phyloP scores from a whole-genome alignment of 441 rosid genomes.

The Adansonia grandidieri region DNA sequence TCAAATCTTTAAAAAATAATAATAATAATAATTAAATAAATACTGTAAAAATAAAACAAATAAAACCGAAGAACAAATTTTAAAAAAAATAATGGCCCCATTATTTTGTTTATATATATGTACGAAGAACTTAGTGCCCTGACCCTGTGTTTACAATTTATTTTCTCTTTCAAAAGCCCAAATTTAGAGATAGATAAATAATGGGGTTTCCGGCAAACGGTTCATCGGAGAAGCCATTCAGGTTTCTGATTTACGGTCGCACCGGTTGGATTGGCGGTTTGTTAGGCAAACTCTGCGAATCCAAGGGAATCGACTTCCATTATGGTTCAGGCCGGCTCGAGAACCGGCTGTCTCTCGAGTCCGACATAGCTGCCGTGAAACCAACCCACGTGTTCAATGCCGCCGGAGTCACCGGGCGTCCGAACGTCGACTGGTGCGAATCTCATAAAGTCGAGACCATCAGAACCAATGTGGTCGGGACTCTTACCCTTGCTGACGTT shows the following conservation, averaged over 20 bases:
- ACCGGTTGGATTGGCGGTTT: slow-evolving; percentile 98
- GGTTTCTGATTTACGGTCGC: slow-evolving; percentile 87
- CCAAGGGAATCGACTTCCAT: slow-evolving; percentile 60
- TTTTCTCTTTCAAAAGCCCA: neutral
- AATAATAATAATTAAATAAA: neutral
- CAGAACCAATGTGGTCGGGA: slow-evolving; percentile 79
- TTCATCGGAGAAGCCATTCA: slow-evolving; percentile 43
- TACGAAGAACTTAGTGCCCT: too few relatives aligned
- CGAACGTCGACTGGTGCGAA: slow-evolving; percentile 95
- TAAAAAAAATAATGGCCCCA: neutral
- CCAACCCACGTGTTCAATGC: slow-evolving; percentile 93
- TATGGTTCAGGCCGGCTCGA: slow-evolving; percentile 94
- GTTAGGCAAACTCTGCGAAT: slow-evolving; percentile 70
- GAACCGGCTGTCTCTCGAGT: slow-evolving; percentile 65
- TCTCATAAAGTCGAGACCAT: slow-evolving; percentile 91
- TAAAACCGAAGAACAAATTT: too few relatives aligned
- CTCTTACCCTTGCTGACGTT: slow-evolving; percentile 84
- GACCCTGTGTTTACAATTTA: too few relatives aligned
- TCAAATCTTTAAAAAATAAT: neutral
- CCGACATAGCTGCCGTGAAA: slow-evolving; percentile 59
- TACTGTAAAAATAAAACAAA: neutral
- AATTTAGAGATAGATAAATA: neutral
- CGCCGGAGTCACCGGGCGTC: slow-evolving; percentile 91
- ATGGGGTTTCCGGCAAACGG: slow-evolving; percentile 74
- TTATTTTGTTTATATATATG: neutral